These are phyloP conservation scores for Vigna unguiculata DNA, from an alignment of 306 rosid genomes.

Conservation along the genomic window DNA sequence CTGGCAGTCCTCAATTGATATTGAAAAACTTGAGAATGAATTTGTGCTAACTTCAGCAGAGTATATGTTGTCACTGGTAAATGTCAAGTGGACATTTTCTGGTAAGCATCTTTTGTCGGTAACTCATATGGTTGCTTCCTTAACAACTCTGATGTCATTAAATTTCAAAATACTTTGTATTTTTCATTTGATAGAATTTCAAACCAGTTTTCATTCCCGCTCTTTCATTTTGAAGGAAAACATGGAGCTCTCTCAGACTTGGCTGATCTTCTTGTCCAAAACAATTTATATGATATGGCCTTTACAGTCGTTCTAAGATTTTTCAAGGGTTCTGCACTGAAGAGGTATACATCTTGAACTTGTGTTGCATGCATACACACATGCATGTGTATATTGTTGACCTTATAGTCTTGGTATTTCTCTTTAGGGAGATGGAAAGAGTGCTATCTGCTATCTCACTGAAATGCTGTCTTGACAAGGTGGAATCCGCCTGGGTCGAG, in stretches of 20 bases:
- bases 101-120: constrained; percentile 57
- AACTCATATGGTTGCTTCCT: constrained; percentile 16
- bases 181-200: constrained; percentile 17
- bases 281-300: constrained; percentile 76
- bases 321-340: constrained; percentile 81
- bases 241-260: constrained; percentile 67
- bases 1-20: constrained; percentile 60
- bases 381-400: background rate
- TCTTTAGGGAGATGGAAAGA: constrained; percentile 83
- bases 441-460: constrained; percentile 72
- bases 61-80: constrained; percentile 73
- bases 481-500: constrained; percentile 67
- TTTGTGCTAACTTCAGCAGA: constrained; percentile 87
- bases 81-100: constrained; percentile 71
- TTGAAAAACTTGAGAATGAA: constrained; percentile 83
- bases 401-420: constrained; percentile 43
- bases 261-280: constrained; percentile 80
- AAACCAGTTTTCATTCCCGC: constrained; percentile 12
- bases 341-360: constrained; percentile 60
- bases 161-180: constrained; percentile 22
- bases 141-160: constrained; percentile 20
- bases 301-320: constrained; percentile 77
- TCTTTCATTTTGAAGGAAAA: constrained; percentile 55
- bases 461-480: constrained; percentile 78
- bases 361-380: constrained; percentile 3